Conservation (phyloP, 768 basidiomycete genomes). For the Tylopilus cervinicoccineus region DNA sequence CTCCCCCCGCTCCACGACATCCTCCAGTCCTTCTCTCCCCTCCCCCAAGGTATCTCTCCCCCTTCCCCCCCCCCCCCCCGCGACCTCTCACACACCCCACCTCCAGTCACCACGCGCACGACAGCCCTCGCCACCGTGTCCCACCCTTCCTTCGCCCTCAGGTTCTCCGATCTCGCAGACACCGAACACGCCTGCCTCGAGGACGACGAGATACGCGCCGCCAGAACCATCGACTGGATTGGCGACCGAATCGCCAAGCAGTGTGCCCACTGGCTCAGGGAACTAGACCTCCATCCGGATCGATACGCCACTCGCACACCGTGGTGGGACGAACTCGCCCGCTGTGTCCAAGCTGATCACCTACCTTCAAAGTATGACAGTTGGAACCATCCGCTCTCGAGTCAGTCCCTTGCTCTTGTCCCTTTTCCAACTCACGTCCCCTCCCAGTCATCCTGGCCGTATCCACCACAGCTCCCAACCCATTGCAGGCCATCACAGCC, state of each 20-base stretch:
- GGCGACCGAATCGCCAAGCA: slow-evolving; percentile 62
- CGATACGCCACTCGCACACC: slow-evolving; percentile 50
- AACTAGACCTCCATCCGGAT: slow-evolving; percentile 47
- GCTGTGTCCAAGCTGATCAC: slow-evolving; percentile 74
- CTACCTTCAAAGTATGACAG: slow-evolving; percentile 68
- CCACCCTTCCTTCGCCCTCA: slow-evolving; percentile 67
- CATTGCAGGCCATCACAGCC: slow-evolving; percentile 71
- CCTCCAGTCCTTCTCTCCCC: slow-evolving; percentile 80
- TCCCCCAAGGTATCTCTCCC: slow-evolving; percentile 63
- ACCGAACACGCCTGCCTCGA: slow-evolving; percentile 73
- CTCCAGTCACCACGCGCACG: slow-evolving; percentile 73
- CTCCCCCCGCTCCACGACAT: slow-evolving; percentile 70
- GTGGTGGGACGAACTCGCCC: slow-evolving; percentile 85
- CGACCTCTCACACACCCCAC: slow-evolving; percentile 6
- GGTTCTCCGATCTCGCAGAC: slow-evolving; percentile 73
- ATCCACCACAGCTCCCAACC: slow-evolving; percentile 78
- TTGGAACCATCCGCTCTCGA: slow-evolving; percentile 84
- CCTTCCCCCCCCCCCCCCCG: neutral
- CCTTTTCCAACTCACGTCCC: slow-evolving; percentile 8
- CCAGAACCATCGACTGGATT: slow-evolving; percentile 85
- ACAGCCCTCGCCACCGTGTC: slow-evolving; percentile 66
- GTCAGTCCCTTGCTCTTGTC: slow-evolving; percentile 41
- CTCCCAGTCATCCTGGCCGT: slow-evolving; percentile 72
- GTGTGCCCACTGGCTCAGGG: slow-evolving; percentile 68
- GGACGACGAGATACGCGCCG: slow-evolving; percentile 74